phyloP scores from a whole-genome alignment of 176 grass and related monocot genomes.

The Aegilops speltoides region DNA sequence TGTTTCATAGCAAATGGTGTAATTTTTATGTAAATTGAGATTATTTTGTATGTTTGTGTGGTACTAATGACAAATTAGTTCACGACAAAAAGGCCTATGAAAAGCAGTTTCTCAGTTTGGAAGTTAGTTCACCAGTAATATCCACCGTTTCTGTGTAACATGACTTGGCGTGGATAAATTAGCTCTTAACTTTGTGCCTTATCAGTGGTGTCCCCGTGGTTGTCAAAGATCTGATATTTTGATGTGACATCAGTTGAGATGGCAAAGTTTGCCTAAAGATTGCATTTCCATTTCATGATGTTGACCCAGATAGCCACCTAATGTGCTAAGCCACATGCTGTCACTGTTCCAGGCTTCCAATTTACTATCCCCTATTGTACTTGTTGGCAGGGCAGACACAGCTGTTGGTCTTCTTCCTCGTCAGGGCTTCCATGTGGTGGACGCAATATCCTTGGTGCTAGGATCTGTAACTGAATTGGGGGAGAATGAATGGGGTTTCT shows the following conservation, averaged over 20 bases:
- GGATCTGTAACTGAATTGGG: not conserved
- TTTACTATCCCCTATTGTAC: conserved; percentile 29
- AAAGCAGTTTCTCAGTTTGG: not conserved
- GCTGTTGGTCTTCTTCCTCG: conserved; percentile 5
- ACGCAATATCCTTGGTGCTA: conserved; percentile 12
- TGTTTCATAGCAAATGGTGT: not conserved
- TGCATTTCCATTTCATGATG: conserved; percentile 27
- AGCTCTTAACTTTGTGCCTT: not conserved
- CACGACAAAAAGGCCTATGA: not conserved
- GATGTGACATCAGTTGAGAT: conserved; percentile 31
- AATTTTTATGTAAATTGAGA: not conserved
- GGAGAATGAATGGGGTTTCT: conserved; percentile 56
- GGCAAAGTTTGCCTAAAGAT: conserved; percentile 31
- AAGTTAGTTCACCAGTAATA: conserved; percentile 32
- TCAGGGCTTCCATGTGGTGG: conserved; percentile 41
- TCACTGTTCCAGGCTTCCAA: conserved; percentile 1
- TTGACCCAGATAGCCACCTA: conserved; percentile 32
- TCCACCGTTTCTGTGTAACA: conserved; percentile 21
- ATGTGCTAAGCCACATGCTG: not conserved
- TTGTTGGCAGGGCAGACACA: conserved; percentile 36
- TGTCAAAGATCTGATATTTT: conserved; percentile 15
- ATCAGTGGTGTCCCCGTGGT: not conserved
- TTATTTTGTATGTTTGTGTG: conserved; percentile 7
- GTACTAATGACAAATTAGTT: conserved; percentile 14
- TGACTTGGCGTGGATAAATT: not conserved